A percentile compares a stretch with the other conserved stretches of the same genome.
Conservation (phyloP, 306 rosid genomes). For the Citrullus colocynthis region DNA sequence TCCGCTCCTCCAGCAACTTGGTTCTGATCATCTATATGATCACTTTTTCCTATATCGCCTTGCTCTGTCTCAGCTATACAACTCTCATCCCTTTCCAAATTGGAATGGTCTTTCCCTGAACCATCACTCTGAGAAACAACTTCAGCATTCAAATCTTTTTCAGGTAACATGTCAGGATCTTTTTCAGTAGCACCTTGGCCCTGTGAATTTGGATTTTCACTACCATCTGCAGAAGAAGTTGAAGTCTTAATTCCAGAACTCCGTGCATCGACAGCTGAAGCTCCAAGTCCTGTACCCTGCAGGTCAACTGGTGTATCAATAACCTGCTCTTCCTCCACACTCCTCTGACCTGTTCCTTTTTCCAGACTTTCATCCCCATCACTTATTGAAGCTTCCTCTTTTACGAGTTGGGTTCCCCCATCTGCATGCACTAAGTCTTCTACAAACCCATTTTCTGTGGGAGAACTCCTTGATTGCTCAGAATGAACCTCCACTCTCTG, state of each 20-base stretch:
- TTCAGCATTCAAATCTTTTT: conserved; percentile 7
- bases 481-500: conserved; percentile 15
- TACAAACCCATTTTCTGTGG: conserved; percentile 13
- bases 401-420: conserved; percentile 11
- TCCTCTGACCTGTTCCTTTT: conserved; percentile 13
- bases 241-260: conserved; percentile 3
- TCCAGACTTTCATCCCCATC: conserved; percentile 13
- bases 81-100: not conserved
- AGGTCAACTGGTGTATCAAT: not conserved
- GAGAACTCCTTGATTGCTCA: conserved; percentile 9
- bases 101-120: not conserved
- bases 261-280: not conserved
- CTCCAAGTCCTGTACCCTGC: not conserved
- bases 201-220: conserved; percentile 1
- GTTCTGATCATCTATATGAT: conserved; percentile 21
- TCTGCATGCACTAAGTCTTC: conserved; percentile 20
- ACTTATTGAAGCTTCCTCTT: conserved; percentile 4
- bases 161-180: not conserved
- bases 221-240: conserved; percentile 1
- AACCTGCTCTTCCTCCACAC: conserved; percentile 15
- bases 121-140: not conserved
- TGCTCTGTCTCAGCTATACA: not conserved
- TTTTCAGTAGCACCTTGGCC: conserved; percentile 8
- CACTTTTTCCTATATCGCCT: conserved; percentile 1
- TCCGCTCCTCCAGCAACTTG: conserved; percentile 13